Evolutionary conservation across 257 asterid genomes (phyloP).

Genomic region (Solanum virginianum): DNA sequence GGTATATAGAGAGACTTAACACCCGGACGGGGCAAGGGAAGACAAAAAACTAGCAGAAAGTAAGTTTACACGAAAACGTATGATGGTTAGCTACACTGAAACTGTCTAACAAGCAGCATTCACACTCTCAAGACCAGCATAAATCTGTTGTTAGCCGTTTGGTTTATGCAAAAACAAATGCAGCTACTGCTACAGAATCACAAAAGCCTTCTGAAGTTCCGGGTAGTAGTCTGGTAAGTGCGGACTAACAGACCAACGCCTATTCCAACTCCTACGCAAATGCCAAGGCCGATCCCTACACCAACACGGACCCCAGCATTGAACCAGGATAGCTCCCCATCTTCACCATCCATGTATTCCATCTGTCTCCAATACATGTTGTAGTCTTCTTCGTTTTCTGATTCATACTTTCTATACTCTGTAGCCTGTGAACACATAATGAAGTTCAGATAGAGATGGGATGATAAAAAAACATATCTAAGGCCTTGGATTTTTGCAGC

Average conservation of each 20-base stretch:
- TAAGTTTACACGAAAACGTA: neutral
- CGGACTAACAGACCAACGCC: constrained; percentile 25
- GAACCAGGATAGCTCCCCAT: constrained; percentile 25
- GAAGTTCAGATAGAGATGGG: neutral
- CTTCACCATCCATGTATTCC: constrained; percentile 26
- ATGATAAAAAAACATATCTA: neutral
- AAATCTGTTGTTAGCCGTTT: neutral
- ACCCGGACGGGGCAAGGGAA: neutral
- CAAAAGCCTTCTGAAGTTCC: constrained; percentile 52
- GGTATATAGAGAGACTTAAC: neutral
- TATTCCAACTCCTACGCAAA: constrained; percentile 21
- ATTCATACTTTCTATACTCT: constrained; percentile 13
- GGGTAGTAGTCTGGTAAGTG: constrained; percentile 13
- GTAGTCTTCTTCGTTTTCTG: constrained; percentile 27
- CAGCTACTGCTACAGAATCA: neutral
- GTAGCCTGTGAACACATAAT: constrained; percentile 10
- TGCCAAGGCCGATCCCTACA: constrained; percentile 27
- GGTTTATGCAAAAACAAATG: neutral
- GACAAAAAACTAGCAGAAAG: neutral
- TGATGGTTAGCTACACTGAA: neutral
- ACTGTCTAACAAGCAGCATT: neutral
- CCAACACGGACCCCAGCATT: constrained; percentile 24
- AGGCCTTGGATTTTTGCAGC: neutral
- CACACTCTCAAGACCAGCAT: constrained; percentile 1
- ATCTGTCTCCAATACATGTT: constrained; percentile 22